Conservation (phyloP, 805 yeast species). For the Saturnispora halmiae region DNA sequence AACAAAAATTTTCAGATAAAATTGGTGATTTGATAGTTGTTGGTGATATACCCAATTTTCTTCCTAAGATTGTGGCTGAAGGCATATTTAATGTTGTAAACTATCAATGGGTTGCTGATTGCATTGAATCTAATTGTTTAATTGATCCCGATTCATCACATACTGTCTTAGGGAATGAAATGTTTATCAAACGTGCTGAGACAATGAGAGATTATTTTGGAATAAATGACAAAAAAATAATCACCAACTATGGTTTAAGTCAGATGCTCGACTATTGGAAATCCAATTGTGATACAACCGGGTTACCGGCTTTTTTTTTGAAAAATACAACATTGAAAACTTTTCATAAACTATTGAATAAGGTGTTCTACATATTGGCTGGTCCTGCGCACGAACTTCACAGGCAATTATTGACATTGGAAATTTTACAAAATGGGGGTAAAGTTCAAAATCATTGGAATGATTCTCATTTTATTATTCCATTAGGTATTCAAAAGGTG, state of each 20-base stretch:
- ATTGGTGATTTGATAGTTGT: conserved; percentile 23
- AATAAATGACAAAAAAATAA: conserved; percentile 42
- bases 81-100: conserved; percentile 47
- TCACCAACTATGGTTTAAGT: neutral
- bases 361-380: neutral
- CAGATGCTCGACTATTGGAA: conserved; percentile 1
- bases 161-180: conserved; percentile 28
- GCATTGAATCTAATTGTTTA: conserved; percentile 35
- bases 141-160: conserved; percentile 56
- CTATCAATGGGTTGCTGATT: conserved; percentile 68
- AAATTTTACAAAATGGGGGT: conserved; percentile 10
- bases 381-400: conserved; percentile 1
- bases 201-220: conserved; percentile 49
- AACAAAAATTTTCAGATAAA: neutral
- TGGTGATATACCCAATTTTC: conserved; percentile 25
- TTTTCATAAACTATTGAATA: neutral
- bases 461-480: neutral
- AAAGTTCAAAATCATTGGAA: conserved; percentile 2
- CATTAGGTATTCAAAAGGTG: neutral
- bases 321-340: no score
- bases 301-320: no score
- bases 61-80: conserved; percentile 3
- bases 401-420: conserved; percentile 1
- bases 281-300: no score
- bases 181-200: conserved; percentile 18